Evolutionary conservation across 371 early-diverging fungal genomes (phyloP), one percentile per base, ranked within the genome.

Genomic region (Actinomucor elegans): DNA sequence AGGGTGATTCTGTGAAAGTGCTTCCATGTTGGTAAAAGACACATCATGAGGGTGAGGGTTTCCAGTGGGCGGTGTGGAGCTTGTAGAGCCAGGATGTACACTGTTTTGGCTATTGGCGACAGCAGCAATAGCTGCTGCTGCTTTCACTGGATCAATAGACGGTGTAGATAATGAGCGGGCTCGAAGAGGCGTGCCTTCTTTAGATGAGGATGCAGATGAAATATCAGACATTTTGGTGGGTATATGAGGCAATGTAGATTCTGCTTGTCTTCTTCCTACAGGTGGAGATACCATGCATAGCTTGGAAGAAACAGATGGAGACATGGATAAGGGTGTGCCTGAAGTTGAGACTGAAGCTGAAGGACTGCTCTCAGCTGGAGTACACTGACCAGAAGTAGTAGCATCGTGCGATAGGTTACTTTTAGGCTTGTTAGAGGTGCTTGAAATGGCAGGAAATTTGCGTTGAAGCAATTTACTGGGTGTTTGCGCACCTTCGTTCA

Each of bases 261-360:
- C 51, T 8, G 26, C 36, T 4, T 41, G 32, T 33, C 44, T 18
- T 27, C 52, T 11, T 10, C 20, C 32, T 8, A 24, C 12, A 2
- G 44, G 37, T n/a, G 61, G 57, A 9, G 61, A 46, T 10, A 54
- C 52, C 28, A 59, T 34, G 34, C 27, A 45, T 23, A 55, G 38
- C 20, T 61, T 65, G 5, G 57, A 56, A 18, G 66, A 66, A 3
- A 44, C 54, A 20, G 66, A 66, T 4, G 66, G 66, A 2, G 66
- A 66, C 48, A 61, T 52, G 1, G 62, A 40, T 7, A 61, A 38
- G 6, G 66, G 66, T 15, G 66, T 61, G 8, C 29, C 54, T 17
- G 32, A 35, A 3, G 57, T 32, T n/a, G 67, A 62, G 6, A 63
- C 48, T 3, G 63, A 34, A 4, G 43, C 23, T 0, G 57, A 49